Evolutionary conservation across 345 rosid genomes (phyloP).

Genomic region (Isatis tinctoria): DNA sequence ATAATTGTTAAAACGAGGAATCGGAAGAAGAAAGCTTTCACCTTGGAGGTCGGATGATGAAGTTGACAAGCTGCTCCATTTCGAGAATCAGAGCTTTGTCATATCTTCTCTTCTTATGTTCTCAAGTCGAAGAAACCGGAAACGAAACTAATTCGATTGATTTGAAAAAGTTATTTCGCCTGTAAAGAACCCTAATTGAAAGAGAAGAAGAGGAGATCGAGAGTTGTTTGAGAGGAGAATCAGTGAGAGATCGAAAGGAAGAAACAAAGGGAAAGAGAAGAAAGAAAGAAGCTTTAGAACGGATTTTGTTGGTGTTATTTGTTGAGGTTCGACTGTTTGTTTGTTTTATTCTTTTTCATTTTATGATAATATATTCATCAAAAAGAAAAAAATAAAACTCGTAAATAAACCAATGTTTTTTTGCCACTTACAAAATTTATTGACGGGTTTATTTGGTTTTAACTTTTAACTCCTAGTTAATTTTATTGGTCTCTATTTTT

Average conservation of each 20-base stretch:
- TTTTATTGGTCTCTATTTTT: no score
- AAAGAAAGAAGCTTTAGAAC: background rate
- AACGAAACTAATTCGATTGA: background rate
- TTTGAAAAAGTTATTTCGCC: background rate
- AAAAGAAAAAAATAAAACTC: no score
- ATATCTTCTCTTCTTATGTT: background rate
- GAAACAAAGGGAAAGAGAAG: background rate
- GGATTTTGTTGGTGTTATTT: background rate
- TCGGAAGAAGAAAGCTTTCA: background rate
- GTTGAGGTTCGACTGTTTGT: background rate
- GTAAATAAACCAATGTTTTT: no score
- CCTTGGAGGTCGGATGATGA: conserved; percentile 98
- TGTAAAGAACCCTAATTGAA: background rate
- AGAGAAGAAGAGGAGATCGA: conserved; percentile 8
- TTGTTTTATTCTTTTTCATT: background rate
- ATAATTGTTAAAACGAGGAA: background rate
- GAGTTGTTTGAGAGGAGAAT: background rate
- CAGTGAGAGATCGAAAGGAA: conserved; percentile 22
- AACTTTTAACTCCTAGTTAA: no score
- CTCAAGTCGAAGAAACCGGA: background rate
- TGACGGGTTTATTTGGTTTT: no score
- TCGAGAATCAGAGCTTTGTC: conserved; percentile 25
- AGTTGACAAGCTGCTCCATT: conserved; percentile 66
- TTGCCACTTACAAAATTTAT: background rate
- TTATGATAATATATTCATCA: background rate